These are phyloP conservation scores for Epichloe coenophiala DNA, from an alignment of 2,329 filamentous ascomycete genomes.

Conservation along the genomic window DNA sequence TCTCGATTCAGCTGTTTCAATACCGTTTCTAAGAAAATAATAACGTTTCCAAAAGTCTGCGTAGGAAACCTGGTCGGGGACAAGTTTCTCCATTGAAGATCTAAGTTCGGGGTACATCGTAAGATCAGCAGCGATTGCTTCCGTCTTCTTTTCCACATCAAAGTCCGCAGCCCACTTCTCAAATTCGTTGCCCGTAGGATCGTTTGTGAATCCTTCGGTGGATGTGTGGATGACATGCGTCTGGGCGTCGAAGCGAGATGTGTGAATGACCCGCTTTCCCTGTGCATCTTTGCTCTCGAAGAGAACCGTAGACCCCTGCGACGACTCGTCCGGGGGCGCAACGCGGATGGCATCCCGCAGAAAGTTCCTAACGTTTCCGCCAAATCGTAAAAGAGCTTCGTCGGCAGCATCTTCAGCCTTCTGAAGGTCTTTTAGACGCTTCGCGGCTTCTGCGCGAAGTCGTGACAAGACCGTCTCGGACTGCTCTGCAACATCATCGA, in stretches of 20 bases:
- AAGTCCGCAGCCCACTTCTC: slow-evolving; percentile 60
- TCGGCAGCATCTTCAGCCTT: slow-evolving; percentile 91
- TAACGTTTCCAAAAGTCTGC: slow-evolving; percentile 86
- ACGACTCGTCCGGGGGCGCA: slow-evolving; percentile 51
- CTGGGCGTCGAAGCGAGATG: slow-evolving; percentile 87
- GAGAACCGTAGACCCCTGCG: slow-evolving; percentile 49
- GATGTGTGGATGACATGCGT: slow-evolving; percentile 89
- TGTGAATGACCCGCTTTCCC: slow-evolving; percentile 88
- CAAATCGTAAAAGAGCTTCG: slow-evolving; percentile 85
- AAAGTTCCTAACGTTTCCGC: slow-evolving; percentile 78
- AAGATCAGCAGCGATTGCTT: slow-evolving; percentile 67
- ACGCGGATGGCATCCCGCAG: slow-evolving; percentile 82
- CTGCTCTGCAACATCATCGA: slow-evolving; percentile 30
- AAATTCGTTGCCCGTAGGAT: slow-evolving; percentile 66
- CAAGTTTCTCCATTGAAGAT: slow-evolving; percentile 83
- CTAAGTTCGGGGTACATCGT: slow-evolving; percentile 78
- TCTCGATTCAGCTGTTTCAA: slow-evolving; percentile 84
- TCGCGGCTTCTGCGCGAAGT: slow-evolving; percentile 63
- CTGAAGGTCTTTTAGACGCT: slow-evolving; percentile 78
- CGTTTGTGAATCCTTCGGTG: slow-evolving; percentile 66
- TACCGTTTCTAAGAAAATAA: slow-evolving; percentile 84
- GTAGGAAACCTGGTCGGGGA: slow-evolving; percentile 88
- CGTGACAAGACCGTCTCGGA: slow-evolving; percentile 59
- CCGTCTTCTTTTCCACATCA: slow-evolving; percentile 71
- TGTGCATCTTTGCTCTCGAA: slow-evolving; percentile 89